These are phyloP conservation scores for Hyphopichia fennica DNA, from an alignment of 1,139 yeast species.

Conservation along the genomic window DNA sequence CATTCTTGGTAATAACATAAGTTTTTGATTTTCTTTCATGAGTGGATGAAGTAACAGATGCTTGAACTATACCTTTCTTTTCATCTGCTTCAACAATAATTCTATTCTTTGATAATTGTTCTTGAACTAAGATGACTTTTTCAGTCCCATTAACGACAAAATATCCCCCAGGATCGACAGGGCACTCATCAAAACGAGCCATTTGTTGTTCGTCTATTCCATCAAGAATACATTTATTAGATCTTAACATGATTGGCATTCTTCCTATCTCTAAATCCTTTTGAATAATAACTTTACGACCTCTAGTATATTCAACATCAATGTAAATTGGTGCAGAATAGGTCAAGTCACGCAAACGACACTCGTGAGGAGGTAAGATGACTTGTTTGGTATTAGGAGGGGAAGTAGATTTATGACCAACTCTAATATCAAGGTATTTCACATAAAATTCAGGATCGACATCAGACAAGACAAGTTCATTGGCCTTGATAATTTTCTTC, in stretches of 20 bases:
- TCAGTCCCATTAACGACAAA: slow-evolving; percentile 98
- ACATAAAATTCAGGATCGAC: slow-evolving; percentile 96
- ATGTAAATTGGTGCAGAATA: slow-evolving; percentile 96
- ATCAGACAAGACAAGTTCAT: slow-evolving; percentile 84
- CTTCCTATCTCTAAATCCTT: slow-evolving; percentile 92
- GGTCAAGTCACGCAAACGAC: slow-evolving; percentile 91
- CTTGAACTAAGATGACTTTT: slow-evolving; percentile 94
- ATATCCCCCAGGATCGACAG: slow-evolving; percentile 98
- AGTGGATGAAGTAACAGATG: slow-evolving; percentile 95
- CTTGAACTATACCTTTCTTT: slow-evolving; percentile 91
- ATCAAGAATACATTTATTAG: slow-evolving; percentile 83
- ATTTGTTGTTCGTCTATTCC: slow-evolving; percentile 77
- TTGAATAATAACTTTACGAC: slow-evolving; percentile 85
- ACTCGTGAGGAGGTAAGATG: slow-evolving; percentile 89
- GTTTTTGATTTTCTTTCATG: slow-evolving; percentile 98
- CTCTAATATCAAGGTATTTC: slow-evolving; percentile 87
- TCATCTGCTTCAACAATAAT: slow-evolving; percentile 97
- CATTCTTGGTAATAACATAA: slow-evolving; percentile 89
- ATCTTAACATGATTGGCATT: slow-evolving; percentile 96
- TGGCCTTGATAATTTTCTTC: slow-evolving; percentile 88
- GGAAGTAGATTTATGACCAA: slow-evolving; percentile 67
- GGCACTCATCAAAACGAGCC: slow-evolving; percentile 93
- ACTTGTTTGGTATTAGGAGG: slow-evolving; percentile 57
- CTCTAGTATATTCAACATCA: slow-evolving; percentile 95
- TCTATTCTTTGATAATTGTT: slow-evolving; percentile 94